Percentiles rank a stretch among this genome's conserved stretches.
Conservation (phyloP, 2,329 filamentous ascomycete species). For the Diaporthe batatas region DNA sequence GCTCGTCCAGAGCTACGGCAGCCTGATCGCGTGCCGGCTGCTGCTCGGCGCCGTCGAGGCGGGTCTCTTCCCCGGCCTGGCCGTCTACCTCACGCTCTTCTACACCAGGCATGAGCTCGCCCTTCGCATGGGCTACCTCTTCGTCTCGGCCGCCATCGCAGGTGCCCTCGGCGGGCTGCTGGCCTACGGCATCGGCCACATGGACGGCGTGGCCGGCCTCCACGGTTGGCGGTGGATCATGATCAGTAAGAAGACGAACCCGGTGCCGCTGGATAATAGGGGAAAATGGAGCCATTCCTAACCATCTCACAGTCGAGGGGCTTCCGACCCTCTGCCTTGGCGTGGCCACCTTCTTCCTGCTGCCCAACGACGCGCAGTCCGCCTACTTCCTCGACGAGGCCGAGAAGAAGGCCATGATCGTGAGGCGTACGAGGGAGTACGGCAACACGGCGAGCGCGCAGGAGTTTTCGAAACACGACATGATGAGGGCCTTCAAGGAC, state of each 20-base stretch:
- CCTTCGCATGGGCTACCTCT: conserved; percentile 79
- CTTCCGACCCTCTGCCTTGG: conserved; percentile 66
- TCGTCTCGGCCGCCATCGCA: conserved; percentile 77
- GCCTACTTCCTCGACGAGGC: conserved; percentile 71
- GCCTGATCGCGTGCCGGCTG: conserved; percentile 76
- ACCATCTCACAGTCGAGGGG: too few species aligned
- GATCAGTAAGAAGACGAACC: too few species aligned
- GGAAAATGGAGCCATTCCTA: too few species aligned
- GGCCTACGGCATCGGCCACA: conserved; percentile 79
- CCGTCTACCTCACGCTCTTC: conserved; percentile 80
- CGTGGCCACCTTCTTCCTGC: conserved; percentile 65
- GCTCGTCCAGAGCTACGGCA: conserved; percentile 73
- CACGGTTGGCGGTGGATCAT: conserved; percentile 80
- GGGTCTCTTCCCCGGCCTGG: conserved; percentile 77
- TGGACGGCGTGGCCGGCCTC: conserved; percentile 75
- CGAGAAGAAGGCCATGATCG: conserved; percentile 67
- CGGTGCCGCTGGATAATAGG: too few species aligned
- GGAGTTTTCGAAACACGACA: conserved; percentile 69
- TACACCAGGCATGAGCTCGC: conserved; percentile 81
- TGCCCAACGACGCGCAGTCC: conserved; percentile 72
- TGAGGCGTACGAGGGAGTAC: conserved; percentile 56
- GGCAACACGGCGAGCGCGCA: conserved; percentile 62
- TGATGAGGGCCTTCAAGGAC: conserved; percentile 75
- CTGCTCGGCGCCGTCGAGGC: conserved; percentile 78
- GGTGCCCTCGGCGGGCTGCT: conserved; percentile 80